Percentiles rank a stretch among this genome's conserved stretches.
These are phyloP conservation scores for Pestalotiopsis sp. DNA, from an alignment of 2,329 filamentous ascomycete species.

Conservation along the genomic window DNA sequence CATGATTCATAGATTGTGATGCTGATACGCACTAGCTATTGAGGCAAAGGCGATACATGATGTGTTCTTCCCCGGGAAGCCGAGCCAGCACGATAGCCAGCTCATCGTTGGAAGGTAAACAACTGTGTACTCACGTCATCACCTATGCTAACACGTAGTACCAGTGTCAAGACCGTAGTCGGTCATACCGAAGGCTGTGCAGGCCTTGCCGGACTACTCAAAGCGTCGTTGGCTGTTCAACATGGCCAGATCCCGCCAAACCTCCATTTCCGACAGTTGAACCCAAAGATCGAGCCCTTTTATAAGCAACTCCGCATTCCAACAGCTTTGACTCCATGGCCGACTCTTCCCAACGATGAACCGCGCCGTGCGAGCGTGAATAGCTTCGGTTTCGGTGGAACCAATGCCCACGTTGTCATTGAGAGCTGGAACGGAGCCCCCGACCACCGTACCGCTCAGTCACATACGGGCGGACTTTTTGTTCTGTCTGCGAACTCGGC, in stretches of 20 bases:
- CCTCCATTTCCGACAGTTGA: conserved; percentile 12
- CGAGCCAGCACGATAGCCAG: too few relatives aligned
- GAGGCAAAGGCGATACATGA: too few relatives aligned
- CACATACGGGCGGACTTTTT: not conserved
- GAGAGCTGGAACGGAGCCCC: conserved; percentile 11
- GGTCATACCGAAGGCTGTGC: conserved; percentile 18
- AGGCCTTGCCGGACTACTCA: conserved; percentile 15
- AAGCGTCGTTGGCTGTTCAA: conserved; percentile 13
- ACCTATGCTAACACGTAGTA: too few relatives aligned
- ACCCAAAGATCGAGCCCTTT: conserved; percentile 9
- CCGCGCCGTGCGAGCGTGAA: conserved; percentile 12
- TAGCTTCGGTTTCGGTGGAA: conserved; percentile 21
- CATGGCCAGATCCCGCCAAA: conserved; percentile 17
- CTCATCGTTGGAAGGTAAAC: too few relatives aligned
- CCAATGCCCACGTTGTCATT: conserved; percentile 20
- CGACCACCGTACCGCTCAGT: too few relatives aligned
- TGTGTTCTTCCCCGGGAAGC: too few relatives aligned
- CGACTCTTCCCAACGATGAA: not conserved
- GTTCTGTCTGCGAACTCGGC: not conserved
- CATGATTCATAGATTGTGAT: too few relatives aligned
- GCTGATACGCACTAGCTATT: too few relatives aligned
- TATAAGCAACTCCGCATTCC: not conserved
- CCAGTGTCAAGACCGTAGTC: not conserved
- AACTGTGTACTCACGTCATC: too few relatives aligned
- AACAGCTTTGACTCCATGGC: not conserved